Conservation (phyloP, 1,139 yeast species). For the Scheffersomyces segobiensis region DNA sequence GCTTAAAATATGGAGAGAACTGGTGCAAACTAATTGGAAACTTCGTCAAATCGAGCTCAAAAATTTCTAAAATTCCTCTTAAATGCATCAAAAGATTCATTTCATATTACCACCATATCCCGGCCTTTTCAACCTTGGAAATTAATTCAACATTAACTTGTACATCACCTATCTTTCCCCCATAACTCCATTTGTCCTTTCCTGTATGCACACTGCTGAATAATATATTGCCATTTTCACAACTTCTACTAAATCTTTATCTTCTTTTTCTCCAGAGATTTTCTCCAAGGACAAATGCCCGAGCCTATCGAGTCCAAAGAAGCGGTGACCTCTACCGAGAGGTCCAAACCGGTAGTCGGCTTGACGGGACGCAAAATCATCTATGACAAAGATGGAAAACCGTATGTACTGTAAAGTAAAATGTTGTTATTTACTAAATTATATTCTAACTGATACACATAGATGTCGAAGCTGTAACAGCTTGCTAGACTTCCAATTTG, state of each 20-base stretch:
- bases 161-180: neutral
- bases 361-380: conserved; percentile 68
- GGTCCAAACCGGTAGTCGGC: conserved; percentile 45
- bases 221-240: neutral
- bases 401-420: conserved; percentile 49
- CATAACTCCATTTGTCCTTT: neutral
- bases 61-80: neutral
- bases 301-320: conserved; percentile 1
- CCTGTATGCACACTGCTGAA: neutral
- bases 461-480: conserved; percentile 87
- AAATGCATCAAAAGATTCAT: neutral
- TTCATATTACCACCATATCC: neutral
- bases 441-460: conserved; percentile 3
- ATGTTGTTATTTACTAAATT: no score
- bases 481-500: conserved; percentile 71
- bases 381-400: conserved; percentile 87
- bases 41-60: neutral
- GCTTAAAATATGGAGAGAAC: neutral
- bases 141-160: neutral
- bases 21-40: neutral
- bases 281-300: conserved; percentile 2
- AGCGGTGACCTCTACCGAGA: neutral
- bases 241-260: neutral
- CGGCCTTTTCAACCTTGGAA: neutral
- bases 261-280: neutral